Evolutionary conservation across 169 alveolate species (phyloP), one percentile per base, ranked within the genome.

Genomic region (Cryptosporidium muris): DNA sequence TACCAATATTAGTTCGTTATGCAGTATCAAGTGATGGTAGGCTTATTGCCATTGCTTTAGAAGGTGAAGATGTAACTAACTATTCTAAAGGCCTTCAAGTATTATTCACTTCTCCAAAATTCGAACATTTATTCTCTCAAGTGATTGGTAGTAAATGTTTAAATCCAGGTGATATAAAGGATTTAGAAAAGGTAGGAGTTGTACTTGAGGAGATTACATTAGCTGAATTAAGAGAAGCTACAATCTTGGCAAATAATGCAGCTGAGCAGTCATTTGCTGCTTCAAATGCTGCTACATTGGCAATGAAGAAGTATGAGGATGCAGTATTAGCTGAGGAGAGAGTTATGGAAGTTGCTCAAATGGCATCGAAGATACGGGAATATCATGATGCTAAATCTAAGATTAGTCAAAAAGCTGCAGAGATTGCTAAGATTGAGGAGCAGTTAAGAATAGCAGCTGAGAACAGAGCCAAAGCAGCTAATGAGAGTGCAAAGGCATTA

Each of bases 1-100:
- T 74, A 6, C 85, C 85, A 42, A 74, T 74, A 5, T 58, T 74
- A 68, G 85, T 74, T 7, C 63, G 85, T 11, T 74, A 53, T 58
- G 85, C 74, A 58, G 12, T 74, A 25, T 58, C 85, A 8, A 58
- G 43, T 2, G 85, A 74, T 42, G 85, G 85, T 3, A 74, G 34
- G 54, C 40, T 74, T 9, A 68, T 63, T 16, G 85, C 85, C 3
- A 43, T 74, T 4, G 54, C 85, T 16, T 12, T 74, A 37, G 85
- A 74, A 9, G 85, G 67, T 42, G 60, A 42, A 16, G 85, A 74
- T 47, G 62, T 64, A 8, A 11, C 36, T 43, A 12, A 36, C 14
- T 56, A 74, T 43, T 45, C 56, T 1, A 54, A 45, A n/a, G 85
- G 85, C 12, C 74, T 60, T n/a, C 74, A 74, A 7, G 85, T 74